Base-by-base conservation (phyloP, 768 basidiomycete genomes). In the Pholiota molesta region DNA sequence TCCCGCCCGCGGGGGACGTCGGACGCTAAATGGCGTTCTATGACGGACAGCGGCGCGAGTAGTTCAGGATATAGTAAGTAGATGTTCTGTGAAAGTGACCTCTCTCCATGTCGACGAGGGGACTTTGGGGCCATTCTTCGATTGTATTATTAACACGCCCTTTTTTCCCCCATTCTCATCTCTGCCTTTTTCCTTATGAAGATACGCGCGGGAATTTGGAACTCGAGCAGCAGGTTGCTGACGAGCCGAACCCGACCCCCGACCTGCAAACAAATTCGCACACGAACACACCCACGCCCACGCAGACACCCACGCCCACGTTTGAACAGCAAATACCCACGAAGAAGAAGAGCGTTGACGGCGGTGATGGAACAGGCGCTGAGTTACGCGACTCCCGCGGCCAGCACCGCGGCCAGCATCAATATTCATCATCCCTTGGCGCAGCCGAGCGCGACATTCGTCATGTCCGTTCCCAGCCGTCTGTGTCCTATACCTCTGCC, bases 1-100 rank as follows among this genome's bases (percentile, higher is more conserved):
- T 76, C 84, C 14, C 80, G 84, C 2, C 87, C 88, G 19, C 83
- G 91, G 55, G 90, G 90, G n/a, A 85, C 90, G 63, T 90, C 89
- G 31, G 91, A 93, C 68, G 83, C 85, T n/a, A 83, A 76, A 55
- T 84, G 83, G 83, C 77, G 76, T 44, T 75, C 71, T 29, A 66
- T 74, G 67, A 73, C 71, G 49, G 71, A 71, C 31, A 62, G 64
- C 35, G 69, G 66, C 40, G 64, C 62, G 54, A 68, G 62, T 61
- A 71, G 68, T 66, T 66, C 73, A 42, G 68, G 68, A 56, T 73
- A 72, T 65, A 72, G 73, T 74, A 68, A 72, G 73, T 71, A 66
- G 64, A 57, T 59, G 63, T 47, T 62, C 55, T 57, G 37, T 37
- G 37, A 42, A 58, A 29, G 40, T 37, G 39, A 49, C 53, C 60